A percentile compares a stretch with the other conserved stretches of the same genome.
These are phyloP conservation scores for Dujonia santamariae DNA, from an alignment of 1,139 yeast species.

Conservation along the genomic window DNA sequence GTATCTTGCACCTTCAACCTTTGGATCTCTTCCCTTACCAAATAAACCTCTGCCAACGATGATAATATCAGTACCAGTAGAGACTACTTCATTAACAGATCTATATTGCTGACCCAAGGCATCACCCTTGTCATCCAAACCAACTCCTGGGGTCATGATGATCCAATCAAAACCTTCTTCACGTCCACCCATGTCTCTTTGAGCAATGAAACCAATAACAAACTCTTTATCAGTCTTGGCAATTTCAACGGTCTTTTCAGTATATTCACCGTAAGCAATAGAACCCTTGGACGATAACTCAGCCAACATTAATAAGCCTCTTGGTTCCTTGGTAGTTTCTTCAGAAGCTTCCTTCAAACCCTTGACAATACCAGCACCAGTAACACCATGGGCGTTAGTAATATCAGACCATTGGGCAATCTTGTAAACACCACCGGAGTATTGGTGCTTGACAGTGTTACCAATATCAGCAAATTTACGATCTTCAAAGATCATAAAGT, in stretches of 20 bases:
- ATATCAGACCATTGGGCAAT: conserved; percentile 96
- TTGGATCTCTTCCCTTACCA: conserved; percentile 94
- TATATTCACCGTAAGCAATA: conserved; percentile 88
- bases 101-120: conserved; percentile 95
- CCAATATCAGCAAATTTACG: conserved; percentile 99
- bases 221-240: conserved; percentile 85
- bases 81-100: conserved; percentile 79
- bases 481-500: conserved; percentile 89
- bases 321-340: conserved; percentile 68
- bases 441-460: conserved; percentile 94
- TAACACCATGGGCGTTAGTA: conserved; percentile 96
- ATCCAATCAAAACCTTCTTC: conserved; percentile 92
- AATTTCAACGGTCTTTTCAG: conserved; percentile 80
- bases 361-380: conserved; percentile 89
- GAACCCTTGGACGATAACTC: conserved; percentile 94
- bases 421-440: conserved; percentile 82
- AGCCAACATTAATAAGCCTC: conserved; percentile 93
- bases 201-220: conserved; percentile 96
- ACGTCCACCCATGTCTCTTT: conserved; percentile 77
- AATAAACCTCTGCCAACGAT: conserved; percentile 97
- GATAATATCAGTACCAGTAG: conserved; percentile 85
- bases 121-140: conserved; percentile 96
- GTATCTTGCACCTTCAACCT: conserved; percentile 82
- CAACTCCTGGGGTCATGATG: conserved; percentile 97
- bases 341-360: conserved; percentile 83